A percentile compares a stretch with the other conserved stretches of the same genome.
phyloP scores from a whole-genome alignment of 2,329 filamentous ascomycete genomes.

The Ceratocystis cacaofunesta region DNA sequence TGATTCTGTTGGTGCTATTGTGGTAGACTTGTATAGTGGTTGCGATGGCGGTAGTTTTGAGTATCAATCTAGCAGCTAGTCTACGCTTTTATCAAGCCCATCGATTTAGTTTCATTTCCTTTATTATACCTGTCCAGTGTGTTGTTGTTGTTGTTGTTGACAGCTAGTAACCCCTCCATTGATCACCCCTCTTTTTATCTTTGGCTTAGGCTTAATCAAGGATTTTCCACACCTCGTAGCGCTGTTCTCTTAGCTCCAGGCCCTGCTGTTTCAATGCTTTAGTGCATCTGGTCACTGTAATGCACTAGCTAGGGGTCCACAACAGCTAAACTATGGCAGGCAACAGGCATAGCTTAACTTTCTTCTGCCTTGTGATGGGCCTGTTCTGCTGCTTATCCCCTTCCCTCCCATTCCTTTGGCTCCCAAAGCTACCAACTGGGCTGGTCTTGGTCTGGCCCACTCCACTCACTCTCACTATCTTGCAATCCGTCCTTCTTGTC shows the following conservation, averaged over 20 bases:
- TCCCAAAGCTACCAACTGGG: neutral
- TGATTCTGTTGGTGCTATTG: no score
- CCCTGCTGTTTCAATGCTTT: neutral
- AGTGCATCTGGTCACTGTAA: neutral
- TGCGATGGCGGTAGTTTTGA: no score
- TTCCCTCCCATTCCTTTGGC: no score
- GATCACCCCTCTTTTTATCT: neutral
- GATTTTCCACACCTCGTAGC: no score
- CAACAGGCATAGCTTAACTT: neutral
- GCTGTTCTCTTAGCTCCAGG: neutral
- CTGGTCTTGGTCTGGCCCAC: neutral
- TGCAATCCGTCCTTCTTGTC: conserved; percentile 4
- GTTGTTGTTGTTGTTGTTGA: no score
- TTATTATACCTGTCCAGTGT: no score
- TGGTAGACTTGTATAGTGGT: no score
- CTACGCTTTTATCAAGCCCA: no score
- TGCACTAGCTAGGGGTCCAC: neutral
- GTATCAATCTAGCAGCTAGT: no score
- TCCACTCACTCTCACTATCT: neutral
- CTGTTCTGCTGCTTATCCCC: neutral
- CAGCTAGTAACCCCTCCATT: no score
- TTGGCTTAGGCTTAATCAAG: neutral
- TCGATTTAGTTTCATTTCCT: no score
- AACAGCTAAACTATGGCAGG: neutral
- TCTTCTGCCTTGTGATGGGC: neutral